Evolutionary conservation across 805 yeast species (phyloP), one percentile per base, ranked within the genome.

Genomic region (Metschnikowia baotianmanensis): DNA sequence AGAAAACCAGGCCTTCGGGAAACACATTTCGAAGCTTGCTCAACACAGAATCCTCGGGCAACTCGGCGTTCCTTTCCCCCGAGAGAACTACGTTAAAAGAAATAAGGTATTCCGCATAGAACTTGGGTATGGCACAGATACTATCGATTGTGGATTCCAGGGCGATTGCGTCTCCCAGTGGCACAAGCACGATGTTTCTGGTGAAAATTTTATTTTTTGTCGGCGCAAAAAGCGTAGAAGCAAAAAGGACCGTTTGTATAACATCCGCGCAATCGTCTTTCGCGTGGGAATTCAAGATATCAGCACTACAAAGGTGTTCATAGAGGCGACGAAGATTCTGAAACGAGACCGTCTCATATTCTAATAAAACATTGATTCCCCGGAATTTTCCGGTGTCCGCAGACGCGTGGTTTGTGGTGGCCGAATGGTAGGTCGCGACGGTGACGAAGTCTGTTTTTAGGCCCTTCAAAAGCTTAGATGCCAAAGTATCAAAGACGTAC

Each of bases 391-490:
- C 54, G 1, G 44, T 36, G 17, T 42, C 40, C 1, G 46, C 51
- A 10, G 39, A 32, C n/a, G 43, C 36, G 34, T 52, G 52, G 21
- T 40, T 30, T 6, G 56, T 52, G 24, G n/a, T 34, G 11, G 47
- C 30, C 2, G 62, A 48, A 38, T 63, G 58, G 35, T 56, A 62
- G 1, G 61, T 45, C 4, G 65, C 50, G n/a, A 70, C 49, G 0
- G 68, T 57, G 3, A 69, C 59, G 22, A 58, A 53, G 45, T 73
- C 77, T 1, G 74, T 69, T 46, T 63, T 61, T 13, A 77, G 62
- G 44, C 74, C 77, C 17, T 58, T 55, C 43, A 72, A 47, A 5
- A 71, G 67, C n/a, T 55, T 48, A 5, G 60, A 65, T 10, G 68
- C 57, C 47, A 59, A 76, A 69, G 71, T 15, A 62, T 69, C 48